phyloP scores from a whole-genome alignment of 2,329 filamentous ascomycete species.

The Aureobasidium sp. region DNA sequence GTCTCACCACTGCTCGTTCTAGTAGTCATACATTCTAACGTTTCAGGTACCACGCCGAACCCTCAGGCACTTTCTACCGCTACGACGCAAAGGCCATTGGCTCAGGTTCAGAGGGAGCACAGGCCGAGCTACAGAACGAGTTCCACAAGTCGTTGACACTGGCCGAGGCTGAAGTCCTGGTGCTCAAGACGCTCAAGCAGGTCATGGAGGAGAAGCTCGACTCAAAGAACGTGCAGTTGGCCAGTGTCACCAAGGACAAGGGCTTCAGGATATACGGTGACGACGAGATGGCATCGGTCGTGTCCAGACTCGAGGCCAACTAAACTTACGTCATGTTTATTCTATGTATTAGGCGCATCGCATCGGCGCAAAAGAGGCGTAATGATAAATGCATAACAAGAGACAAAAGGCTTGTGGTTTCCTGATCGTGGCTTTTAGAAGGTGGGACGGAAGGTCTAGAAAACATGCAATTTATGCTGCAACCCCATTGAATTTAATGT shows the following conservation, averaged over 20 bases:
- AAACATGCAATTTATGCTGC: constrained; percentile 12
- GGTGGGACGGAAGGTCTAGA: not conserved
- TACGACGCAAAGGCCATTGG: constrained; percentile 99
- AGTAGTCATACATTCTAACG: not conserved
- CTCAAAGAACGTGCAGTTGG: constrained; percentile 95
- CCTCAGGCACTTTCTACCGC: constrained; percentile 95
- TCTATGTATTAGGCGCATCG: constrained; percentile 15
- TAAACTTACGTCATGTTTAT: constrained; percentile 22
- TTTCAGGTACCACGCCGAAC: constrained; percentile 83
- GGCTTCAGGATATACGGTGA: constrained; percentile 98
- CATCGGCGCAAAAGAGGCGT: constrained; percentile 15
- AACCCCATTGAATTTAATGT: constrained; percentile 7
- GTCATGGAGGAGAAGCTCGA: constrained; percentile 99
- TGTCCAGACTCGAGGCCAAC: constrained; percentile 63
- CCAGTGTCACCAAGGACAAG: constrained; percentile 94
- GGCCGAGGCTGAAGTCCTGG: constrained; percentile 84
- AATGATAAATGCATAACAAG: constrained; percentile 13
- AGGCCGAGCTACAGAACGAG: constrained; percentile 96
- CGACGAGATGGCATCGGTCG: constrained; percentile 91
- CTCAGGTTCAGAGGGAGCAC: constrained; percentile 91
- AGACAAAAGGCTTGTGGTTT: not conserved
- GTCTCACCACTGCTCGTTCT: constrained; percentile 22
- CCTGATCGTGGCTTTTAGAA: not conserved
- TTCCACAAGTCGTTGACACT: constrained; percentile 97
- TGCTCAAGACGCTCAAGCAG: constrained; percentile 97